Conservation (phyloP, 2,329 filamentous ascomycete species). For the Fusarium lateritium region DNA sequence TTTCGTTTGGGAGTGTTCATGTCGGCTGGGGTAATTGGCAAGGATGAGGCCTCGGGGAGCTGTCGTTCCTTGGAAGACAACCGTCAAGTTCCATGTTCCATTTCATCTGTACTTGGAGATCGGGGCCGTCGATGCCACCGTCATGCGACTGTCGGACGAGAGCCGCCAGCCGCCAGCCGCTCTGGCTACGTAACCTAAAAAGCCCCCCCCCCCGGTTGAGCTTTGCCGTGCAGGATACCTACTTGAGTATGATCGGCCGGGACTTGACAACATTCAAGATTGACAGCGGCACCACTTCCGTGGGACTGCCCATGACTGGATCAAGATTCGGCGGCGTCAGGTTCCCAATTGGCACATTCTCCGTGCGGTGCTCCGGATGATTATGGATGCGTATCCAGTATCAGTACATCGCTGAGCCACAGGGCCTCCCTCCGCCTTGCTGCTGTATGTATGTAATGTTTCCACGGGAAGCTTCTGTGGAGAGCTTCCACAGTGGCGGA, state of each 20-base stretch:
- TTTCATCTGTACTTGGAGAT: conserved; percentile 7
- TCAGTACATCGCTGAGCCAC: conserved; percentile 2
- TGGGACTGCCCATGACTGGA: conserved; percentile 26
- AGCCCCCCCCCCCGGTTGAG: conserved; percentile 22
- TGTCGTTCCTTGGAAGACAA: conserved; percentile 18
- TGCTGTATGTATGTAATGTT: not conserved
- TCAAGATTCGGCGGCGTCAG: conserved; percentile 35
- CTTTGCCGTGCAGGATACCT: conserved; percentile 12
- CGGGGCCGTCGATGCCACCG: conserved; percentile 18
- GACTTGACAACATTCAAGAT: conserved; percentile 31
- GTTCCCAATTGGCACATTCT: conserved; percentile 17
- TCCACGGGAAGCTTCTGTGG: conserved; percentile 28
- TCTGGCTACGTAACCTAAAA: not conserved
- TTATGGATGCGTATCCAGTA: not conserved
- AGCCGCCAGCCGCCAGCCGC: conserved; percentile 8
- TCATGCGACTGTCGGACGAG: conserved; percentile 12
- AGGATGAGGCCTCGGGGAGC: conserved; percentile 4
- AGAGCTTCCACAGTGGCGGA: conserved; percentile 22
- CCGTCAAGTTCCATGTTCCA: conserved; percentile 1
- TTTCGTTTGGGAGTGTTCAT: not conserved
- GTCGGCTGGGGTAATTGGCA: conserved; percentile 3
- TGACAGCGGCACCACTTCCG: conserved; percentile 30
- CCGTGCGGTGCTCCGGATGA: conserved; percentile 1
- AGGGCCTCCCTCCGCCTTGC: conserved; percentile 2
- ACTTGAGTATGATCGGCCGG: conserved; percentile 30